Conservation (phyloP, 805 yeast genomes). For the Candida anglica region DNA sequence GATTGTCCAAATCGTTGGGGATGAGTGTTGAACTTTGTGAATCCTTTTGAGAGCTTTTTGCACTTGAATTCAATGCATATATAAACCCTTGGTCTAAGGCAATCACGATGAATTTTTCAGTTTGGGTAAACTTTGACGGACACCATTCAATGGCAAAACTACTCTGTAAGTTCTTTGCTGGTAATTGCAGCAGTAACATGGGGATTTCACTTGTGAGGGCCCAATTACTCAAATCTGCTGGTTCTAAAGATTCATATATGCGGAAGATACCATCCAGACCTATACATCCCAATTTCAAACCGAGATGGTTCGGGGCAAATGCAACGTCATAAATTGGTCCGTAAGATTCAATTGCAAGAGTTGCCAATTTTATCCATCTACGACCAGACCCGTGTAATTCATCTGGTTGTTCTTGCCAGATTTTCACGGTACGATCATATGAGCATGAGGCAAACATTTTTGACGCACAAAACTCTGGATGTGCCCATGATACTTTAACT, state of each 20-base stretch:
- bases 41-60: no score
- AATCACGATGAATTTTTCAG: slow-evolving; percentile 78
- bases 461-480: slow-evolving; percentile 78
- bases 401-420: slow-evolving; percentile 88
- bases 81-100: slow-evolving; percentile 85
- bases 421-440: slow-evolving; percentile 80
- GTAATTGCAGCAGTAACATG: slow-evolving; percentile 58
- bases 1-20: slow-evolving; percentile 4
- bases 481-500: slow-evolving; percentile 84
- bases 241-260: slow-evolving; percentile 84
- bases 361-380: slow-evolving; percentile 74
- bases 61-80: slow-evolving; percentile 31
- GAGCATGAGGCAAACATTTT: slow-evolving; percentile 84
- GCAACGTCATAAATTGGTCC: slow-evolving; percentile 89
- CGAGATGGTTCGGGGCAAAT: slow-evolving; percentile 82
- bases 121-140: slow-evolving; percentile 68
- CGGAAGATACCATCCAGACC: slow-evolving; percentile 87
- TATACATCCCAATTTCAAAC: slow-evolving; percentile 77
- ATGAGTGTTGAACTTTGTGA: slow-evolving; percentile 8
- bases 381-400: slow-evolving; percentile 75
- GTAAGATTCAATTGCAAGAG: slow-evolving; percentile 72
- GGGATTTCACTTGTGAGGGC: slow-evolving; percentile 67
- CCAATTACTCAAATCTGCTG: slow-evolving; percentile 85
- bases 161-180: slow-evolving; percentile 77
- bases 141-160: slow-evolving; percentile 90